Evolutionary conservation across 306 rosid species (phyloP).

Genomic region (Quercus glauca): DNA sequence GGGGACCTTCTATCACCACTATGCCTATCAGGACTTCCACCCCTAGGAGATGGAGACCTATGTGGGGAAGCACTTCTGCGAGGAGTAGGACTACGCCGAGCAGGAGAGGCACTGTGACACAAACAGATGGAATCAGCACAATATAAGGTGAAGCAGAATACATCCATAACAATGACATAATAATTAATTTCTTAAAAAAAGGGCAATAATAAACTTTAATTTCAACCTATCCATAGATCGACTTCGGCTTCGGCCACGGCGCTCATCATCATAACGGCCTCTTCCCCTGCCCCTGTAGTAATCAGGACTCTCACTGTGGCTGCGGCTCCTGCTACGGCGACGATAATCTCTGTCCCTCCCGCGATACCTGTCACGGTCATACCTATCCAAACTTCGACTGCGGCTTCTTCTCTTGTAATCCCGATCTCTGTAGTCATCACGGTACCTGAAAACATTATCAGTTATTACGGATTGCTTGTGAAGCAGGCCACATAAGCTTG

Average conservation of each 20-base stretch:
- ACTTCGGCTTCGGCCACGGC: conserved; percentile 49
- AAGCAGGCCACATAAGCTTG: background rate
- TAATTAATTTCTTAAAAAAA: background rate
- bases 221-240: conserved; percentile 67
- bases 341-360: conserved; percentile 58
- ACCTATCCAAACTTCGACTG: conserved; percentile 70
- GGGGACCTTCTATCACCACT: conserved; percentile 49
- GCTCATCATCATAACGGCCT: conserved; percentile 62
- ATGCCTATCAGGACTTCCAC: conserved; percentile 49
- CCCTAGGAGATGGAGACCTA: conserved; percentile 51
- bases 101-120: conserved; percentile 60
- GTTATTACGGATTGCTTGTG: background rate
- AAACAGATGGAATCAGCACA: background rate
- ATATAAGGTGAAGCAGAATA: background rate
- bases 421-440: conserved; percentile 58
- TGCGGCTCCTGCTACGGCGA: conserved; percentile 68
- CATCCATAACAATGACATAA: background rate
- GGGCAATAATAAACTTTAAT: background rate
- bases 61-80: conserved; percentile 48
- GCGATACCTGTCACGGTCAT: conserved; percentile 57
- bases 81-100: conserved; percentile 53
- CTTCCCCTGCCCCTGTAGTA: conserved; percentile 57
- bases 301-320: conserved; percentile 71
- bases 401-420: conserved; percentile 66
- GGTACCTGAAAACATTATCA: conserved; percentile 34